A percentile compares a stretch with the other conserved stretches of the same genome.
Conservation (phyloP, 169 alveolate species). For the Perkinsus olseni region DNA sequence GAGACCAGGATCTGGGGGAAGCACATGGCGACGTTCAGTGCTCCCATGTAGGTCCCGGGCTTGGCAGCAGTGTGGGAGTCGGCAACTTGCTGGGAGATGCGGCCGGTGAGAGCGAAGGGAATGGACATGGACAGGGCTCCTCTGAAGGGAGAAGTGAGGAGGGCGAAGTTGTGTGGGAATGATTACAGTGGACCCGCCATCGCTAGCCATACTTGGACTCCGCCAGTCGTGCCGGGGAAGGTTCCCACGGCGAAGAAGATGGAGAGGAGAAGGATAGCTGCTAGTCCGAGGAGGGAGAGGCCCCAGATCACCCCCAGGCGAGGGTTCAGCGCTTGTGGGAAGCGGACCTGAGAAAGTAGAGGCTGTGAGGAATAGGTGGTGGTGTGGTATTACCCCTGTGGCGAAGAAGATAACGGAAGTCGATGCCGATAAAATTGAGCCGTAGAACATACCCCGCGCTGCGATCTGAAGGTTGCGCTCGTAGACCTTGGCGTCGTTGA, state of each 20-base stretch:
- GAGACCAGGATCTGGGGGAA: not conserved
- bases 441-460: not conserved
- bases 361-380: not conserved
- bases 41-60: not conserved
- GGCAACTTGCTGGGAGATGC: not conserved
- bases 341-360: not conserved
- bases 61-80: not conserved
- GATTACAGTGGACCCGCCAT: not conserved
- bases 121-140: not conserved
- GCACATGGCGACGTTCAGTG: not conserved
- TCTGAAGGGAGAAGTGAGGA: not conserved
- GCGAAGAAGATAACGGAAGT: not conserved
- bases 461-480: not conserved
- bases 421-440: not conserved
- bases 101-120: not conserved
- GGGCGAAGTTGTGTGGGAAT: not conserved
- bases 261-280: not conserved
- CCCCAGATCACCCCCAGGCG: not conserved
- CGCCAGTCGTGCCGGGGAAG: not conserved
- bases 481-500: not conserved
- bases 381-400: not conserved
- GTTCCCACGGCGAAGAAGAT: not conserved
- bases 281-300: not conserved
- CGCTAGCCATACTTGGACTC: not conserved
- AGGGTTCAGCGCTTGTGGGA: not conserved